phyloP scores from a whole-genome alignment of 257 asterid species.

The Verbena officinalis region DNA sequence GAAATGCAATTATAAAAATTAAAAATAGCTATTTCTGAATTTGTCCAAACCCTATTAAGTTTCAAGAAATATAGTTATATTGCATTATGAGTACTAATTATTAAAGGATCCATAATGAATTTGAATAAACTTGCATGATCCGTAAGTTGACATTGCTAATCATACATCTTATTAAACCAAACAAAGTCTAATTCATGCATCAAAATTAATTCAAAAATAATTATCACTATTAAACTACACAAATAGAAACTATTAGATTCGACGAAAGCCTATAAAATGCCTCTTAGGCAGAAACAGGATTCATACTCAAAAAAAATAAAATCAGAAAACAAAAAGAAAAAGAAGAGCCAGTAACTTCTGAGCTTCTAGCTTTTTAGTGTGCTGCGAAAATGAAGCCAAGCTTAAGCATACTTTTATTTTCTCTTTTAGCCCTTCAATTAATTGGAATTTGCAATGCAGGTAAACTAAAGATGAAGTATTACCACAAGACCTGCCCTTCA shows the following conservation, averaged over 20 bases:
- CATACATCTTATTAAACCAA: background rate
- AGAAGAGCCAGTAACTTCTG: no score
- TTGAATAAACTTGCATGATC: no score
- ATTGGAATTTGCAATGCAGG: conserved; percentile 20
- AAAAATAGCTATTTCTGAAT: no score
- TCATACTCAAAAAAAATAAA: background rate
- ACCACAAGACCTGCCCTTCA: conserved; percentile 26
- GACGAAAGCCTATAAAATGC: conserved; percentile 12
- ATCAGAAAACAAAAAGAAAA: background rate
- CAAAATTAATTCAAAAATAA: background rate
- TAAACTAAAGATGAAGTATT: conserved; percentile 23
- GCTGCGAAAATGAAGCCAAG: background rate
- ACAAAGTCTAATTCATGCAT: conserved; percentile 19
- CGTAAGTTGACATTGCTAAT: conserved; percentile 25
- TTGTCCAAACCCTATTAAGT: no score
- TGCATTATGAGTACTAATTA: no score
- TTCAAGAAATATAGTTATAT: no score
- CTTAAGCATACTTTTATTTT: background rate
- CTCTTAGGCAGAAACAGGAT: background rate
- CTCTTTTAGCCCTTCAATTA: background rate
- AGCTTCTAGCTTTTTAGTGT: background rate
- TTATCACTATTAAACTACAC: background rate
- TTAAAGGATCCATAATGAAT: no score
- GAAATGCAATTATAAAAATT: no score
- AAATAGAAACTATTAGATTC: background rate